A percentile compares a stretch with the other conserved stretches of the same genome.
phyloP scores from a whole-genome alignment of 805 yeast genomes.

The Saccharomycopsis javanensis region DNA sequence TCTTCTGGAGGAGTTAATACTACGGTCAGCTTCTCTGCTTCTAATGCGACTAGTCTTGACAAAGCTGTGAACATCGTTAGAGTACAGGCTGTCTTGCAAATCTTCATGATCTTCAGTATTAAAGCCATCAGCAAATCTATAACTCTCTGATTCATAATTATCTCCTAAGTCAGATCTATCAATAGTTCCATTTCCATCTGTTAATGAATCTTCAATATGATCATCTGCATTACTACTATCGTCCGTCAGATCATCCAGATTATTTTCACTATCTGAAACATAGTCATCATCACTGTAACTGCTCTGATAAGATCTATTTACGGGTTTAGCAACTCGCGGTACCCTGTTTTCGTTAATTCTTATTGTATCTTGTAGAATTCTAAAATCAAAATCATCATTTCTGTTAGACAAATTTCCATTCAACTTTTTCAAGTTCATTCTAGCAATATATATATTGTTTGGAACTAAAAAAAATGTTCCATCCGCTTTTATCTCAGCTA shows the following conservation, averaged over 20 bases:
- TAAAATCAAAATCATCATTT: background rate
- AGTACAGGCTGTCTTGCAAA: background rate
- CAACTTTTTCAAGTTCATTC: constrained; percentile 45
- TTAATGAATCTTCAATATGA: background rate
- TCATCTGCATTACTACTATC: background rate
- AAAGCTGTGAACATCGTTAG: background rate
- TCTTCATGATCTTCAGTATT: background rate
- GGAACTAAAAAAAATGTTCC: constrained; percentile 80
- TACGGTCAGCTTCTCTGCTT: background rate
- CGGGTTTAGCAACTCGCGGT: background rate
- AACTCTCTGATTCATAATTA: background rate
- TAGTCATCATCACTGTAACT: background rate
- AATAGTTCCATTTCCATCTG: background rate
- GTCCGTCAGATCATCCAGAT: background rate
- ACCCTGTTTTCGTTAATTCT: background rate
- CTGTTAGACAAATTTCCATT: constrained; percentile 4
- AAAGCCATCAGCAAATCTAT: background rate
- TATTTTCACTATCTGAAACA: background rate
- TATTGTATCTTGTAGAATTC: background rate
- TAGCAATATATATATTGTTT: constrained; percentile 70
- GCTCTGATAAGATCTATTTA: background rate
- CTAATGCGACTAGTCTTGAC: background rate
- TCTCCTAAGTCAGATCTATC: background rate
- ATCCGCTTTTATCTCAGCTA: constrained; percentile 74
- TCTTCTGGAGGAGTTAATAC: background rate